Percentiles rank a stretch among this genome's conserved stretches.
Evolutionary conservation across 805 yeast species (phyloP).

Genomic region (Barnettozyma botsteinii): DNA sequence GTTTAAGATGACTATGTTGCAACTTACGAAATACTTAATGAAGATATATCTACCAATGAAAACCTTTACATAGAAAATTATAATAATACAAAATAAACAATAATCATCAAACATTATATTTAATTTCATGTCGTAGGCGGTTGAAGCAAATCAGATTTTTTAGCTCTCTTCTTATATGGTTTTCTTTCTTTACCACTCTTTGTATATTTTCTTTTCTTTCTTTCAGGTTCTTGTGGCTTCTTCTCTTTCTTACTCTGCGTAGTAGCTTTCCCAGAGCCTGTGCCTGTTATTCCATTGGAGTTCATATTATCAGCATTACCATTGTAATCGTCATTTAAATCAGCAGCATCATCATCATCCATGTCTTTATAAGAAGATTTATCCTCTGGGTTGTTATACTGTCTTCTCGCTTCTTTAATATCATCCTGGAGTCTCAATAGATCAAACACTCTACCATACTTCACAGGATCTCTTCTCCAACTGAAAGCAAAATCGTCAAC

Average conservation of each 20-base stretch:
- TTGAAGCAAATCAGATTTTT: constrained; percentile 18
- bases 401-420: constrained; percentile 59
- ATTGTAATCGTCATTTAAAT: constrained; percentile 24
- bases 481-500: constrained; percentile 73
- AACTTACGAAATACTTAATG: too few species aligned
- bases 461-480: constrained; percentile 56
- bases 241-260: constrained; percentile 4
- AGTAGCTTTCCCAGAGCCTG: constrained; percentile 11
- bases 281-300: constrained; percentile 15
- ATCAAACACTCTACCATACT: constrained; percentile 66
- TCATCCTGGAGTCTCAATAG: constrained; percentile 53
- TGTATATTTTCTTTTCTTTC: constrained; percentile 26
- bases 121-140: background rate
- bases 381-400: constrained; percentile 59
- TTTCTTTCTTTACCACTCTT: constrained; percentile 30
- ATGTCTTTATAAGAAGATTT: constrained; percentile 28
- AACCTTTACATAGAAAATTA: background rate
- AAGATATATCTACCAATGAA: background rate
- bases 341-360: constrained; percentile 27
- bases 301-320: constrained; percentile 15
- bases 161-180: constrained; percentile 28
- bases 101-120: background rate
- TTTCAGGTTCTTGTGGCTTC: constrained; percentile 16
- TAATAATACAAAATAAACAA: too few species aligned
- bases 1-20: constrained; percentile 1